These are phyloP conservation scores for Fusarium incarnatum DNA, from an alignment of 2,329 filamentous ascomycete species.

Conservation along the genomic window DNA sequence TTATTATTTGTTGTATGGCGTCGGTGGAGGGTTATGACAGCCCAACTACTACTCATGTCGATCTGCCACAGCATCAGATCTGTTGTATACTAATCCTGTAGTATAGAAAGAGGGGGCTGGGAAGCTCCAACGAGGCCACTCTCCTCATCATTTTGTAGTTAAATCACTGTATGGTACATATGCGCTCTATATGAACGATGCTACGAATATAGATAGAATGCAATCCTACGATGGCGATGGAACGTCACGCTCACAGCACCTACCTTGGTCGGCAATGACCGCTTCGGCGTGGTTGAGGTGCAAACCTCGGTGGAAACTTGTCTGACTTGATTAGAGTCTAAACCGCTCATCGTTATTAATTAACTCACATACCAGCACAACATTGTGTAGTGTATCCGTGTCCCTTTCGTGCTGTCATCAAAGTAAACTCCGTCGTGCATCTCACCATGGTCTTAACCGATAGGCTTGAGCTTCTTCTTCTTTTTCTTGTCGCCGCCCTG, in stretches of 20 bases:
- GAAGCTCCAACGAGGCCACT: slow-evolving; percentile 50
- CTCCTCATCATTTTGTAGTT: slow-evolving; percentile 49
- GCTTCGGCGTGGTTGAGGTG: slow-evolving; percentile 16
- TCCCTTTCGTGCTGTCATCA: slow-evolving; percentile 17
- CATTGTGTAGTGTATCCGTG: slow-evolving; percentile 27
- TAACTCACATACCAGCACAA: slow-evolving; percentile 49
- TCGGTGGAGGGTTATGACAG: slow-evolving; percentile 43
- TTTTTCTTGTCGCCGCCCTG: slow-evolving; percentile 71
- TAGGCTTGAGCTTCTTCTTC: slow-evolving; percentile 77
- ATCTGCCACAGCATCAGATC: slow-evolving; percentile 45
- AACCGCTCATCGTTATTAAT: slow-evolving; percentile 46
- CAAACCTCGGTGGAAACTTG: slow-evolving; percentile 32
- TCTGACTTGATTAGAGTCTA: slow-evolving; percentile 50
- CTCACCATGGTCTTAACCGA: slow-evolving; percentile 57
- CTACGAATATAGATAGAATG: slow-evolving; percentile 20
- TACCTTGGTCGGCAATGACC: slow-evolving; percentile 29
- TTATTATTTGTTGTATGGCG: slow-evolving; percentile 48
- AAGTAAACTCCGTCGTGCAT: slow-evolving; percentile 22
- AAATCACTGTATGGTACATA: slow-evolving; percentile 11
- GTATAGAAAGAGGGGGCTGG: slow-evolving; percentile 47
- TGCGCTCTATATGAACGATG: slow-evolving; percentile 6
- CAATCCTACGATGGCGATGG: slow-evolving; percentile 11
- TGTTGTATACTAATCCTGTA: slow-evolving; percentile 51
- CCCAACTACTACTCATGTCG: slow-evolving; percentile 44
- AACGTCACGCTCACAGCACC: slow-evolving; percentile 27